Evolutionary conservation across 176 grass and related monocot genomes (phyloP).

Genomic region (Aegilops sharonensis): DNA sequence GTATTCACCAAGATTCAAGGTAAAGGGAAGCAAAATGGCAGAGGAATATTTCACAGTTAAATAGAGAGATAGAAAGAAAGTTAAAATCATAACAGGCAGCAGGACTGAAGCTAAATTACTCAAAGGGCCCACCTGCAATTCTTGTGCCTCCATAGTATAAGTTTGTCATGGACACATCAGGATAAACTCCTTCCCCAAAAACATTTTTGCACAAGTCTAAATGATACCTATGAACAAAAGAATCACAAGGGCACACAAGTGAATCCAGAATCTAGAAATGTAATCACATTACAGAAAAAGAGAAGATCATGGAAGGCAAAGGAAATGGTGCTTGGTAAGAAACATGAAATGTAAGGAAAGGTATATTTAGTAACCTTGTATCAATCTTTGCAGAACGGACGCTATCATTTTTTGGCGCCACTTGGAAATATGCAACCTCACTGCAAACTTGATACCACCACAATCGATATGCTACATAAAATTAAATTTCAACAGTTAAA

Average conservation of each 20-base stretch:
- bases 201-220: constrained; percentile 92
- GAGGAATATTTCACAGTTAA: neutral
- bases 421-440: constrained; percentile 96
- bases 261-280: neutral
- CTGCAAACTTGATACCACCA: constrained; percentile 99
- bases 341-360: neutral
- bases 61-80: neutral
- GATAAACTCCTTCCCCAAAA: constrained; percentile 90
- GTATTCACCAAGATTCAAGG: constrained; percentile 14
- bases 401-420: constrained; percentile 81
- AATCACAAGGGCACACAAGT: neutral
- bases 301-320: neutral
- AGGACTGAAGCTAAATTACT: neutral
- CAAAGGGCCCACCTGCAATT: constrained; percentile 64
- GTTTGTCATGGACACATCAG: constrained; percentile 92
- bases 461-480: constrained; percentile 57
- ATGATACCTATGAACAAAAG: constrained; percentile 75
- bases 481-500: constrained; percentile 37
- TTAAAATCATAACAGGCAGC: neutral
- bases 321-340: constrained; percentile 8
- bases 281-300: neutral
- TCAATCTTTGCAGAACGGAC: constrained; percentile 82
- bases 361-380: constrained; percentile 47
- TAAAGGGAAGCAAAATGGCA: constrained; percentile 10
- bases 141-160: constrained; percentile 86